phyloP scores from a whole-genome alignment of 2,329 filamentous ascomycete species.

The Apiospora marii region DNA sequence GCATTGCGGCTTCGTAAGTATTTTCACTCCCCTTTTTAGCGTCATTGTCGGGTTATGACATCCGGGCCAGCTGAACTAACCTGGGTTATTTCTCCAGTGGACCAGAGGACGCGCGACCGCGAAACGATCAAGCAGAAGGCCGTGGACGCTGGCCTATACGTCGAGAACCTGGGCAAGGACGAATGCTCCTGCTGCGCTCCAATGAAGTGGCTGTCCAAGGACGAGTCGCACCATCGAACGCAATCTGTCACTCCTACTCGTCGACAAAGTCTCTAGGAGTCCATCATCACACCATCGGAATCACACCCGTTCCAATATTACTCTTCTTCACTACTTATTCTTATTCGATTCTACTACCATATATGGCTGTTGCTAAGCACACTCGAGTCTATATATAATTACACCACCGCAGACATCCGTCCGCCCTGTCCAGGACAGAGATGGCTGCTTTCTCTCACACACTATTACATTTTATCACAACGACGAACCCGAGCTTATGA shows the following conservation, averaged over 20 bases:
- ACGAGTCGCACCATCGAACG: not conserved
- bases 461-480: not conserved
- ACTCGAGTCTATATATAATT: not conserved
- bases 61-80: not conserved
- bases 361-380: slow-evolving; percentile 11
- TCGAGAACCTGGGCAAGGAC: slow-evolving; percentile 7
- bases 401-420: not conserved
- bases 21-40: not conserved
- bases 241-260: not conserved
- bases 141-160: not conserved
- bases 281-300: not conserved
- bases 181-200: slow-evolving; percentile 2
- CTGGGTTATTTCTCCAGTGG: not conserved
- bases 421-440: not conserved
- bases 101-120: not conserved
- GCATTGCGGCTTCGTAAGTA: slow-evolving; percentile 27
- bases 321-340: not conserved
- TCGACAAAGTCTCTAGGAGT: not conserved
- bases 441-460: not conserved
- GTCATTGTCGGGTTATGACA: not conserved
- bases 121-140: not conserved
- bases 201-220: not conserved
- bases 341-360: not conserved
- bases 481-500: slow-evolving; percentile 3
- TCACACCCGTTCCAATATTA: not conserved